Percentiles rank a stretch among this genome's conserved stretches.
These are phyloP conservation scores for Trichoderma gracile DNA, from an alignment of 2,329 filamentous ascomycete genomes.

Conservation along the genomic window DNA sequence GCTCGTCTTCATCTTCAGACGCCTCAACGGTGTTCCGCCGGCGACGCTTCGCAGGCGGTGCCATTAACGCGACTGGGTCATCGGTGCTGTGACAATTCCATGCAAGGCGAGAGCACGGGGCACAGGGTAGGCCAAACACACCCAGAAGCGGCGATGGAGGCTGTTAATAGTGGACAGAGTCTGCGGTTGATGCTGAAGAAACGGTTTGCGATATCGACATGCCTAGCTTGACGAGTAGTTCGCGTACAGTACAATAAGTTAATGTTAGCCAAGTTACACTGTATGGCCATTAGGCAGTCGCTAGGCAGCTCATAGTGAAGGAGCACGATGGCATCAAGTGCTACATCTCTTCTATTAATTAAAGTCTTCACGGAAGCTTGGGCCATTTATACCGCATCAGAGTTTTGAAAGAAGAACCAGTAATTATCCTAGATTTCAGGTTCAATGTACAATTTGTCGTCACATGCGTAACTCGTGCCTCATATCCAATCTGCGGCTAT, in stretches of 20 bases:
- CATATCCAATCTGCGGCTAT: background rate
- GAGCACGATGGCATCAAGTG: background rate
- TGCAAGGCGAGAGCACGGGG: conserved; percentile 16
- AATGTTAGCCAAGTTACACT: background rate
- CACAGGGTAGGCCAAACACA: background rate
- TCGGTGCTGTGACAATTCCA: conserved; percentile 33
- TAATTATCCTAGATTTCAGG: background rate
- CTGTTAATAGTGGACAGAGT: background rate
- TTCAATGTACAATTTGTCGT: background rate
- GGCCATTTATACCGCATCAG: no score
- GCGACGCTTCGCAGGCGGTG: conserved; percentile 59
- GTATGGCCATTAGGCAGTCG: background rate
- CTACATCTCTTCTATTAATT: background rate
- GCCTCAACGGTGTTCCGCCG: conserved; percentile 56
- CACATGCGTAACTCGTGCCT: background rate
- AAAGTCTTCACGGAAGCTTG: no score
- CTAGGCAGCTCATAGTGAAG: background rate
- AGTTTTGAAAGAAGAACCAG: no score
- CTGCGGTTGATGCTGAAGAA: conserved; percentile 2
- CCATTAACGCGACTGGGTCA: conserved; percentile 48
- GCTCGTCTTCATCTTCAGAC: conserved; percentile 54
- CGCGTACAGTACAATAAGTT: conserved; percentile 5
- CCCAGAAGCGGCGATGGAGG: background rate
- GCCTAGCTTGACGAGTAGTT: conserved; percentile 3
- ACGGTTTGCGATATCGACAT: background rate